phyloP scores from a whole-genome alignment of 2,329 filamentous ascomycete species.

The Curvularia spicifera region DNA sequence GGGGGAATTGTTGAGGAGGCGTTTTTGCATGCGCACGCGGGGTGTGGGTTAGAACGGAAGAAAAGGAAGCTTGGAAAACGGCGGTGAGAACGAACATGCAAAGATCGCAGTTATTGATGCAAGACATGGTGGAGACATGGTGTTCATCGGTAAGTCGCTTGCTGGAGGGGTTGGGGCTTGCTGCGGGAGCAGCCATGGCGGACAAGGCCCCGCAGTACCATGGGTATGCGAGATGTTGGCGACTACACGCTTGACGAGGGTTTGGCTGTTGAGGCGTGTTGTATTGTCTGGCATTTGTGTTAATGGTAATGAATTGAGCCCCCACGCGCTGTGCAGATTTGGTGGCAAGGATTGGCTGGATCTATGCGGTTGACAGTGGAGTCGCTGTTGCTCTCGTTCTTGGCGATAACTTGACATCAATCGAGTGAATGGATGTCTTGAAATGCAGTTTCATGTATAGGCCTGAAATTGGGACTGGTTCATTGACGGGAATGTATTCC shows the following conservation, averaged over 20 bases:
- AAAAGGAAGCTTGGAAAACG: neutral
- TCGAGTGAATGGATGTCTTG: neutral
- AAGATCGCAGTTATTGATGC: neutral
- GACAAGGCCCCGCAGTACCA: neutral
- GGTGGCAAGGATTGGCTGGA: neutral
- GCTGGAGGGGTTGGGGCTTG: neutral
- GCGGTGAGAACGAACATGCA: neutral
- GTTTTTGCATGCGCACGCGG: too few relatives aligned
- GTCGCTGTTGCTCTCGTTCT: neutral
- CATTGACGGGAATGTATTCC: neutral
- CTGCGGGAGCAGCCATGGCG: neutral
- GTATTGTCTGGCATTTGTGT: neutral
- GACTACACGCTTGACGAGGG: neutral
- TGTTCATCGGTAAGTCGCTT: slow-evolving; percentile 1
- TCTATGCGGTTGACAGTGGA: neutral
- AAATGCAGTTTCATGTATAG: neutral
- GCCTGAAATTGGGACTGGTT: neutral
- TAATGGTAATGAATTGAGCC: neutral
- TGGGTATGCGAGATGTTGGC: too few relatives aligned
- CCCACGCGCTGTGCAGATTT: neutral
- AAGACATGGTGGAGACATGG: neutral
- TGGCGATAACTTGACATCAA: neutral
- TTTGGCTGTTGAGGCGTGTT: neutral
- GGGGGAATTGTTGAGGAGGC: too few relatives aligned
- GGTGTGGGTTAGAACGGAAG: too few relatives aligned